Evolutionary conservation across 768 basidiomycete species (phyloP).

Genomic region (Daedalea quercina): DNA sequence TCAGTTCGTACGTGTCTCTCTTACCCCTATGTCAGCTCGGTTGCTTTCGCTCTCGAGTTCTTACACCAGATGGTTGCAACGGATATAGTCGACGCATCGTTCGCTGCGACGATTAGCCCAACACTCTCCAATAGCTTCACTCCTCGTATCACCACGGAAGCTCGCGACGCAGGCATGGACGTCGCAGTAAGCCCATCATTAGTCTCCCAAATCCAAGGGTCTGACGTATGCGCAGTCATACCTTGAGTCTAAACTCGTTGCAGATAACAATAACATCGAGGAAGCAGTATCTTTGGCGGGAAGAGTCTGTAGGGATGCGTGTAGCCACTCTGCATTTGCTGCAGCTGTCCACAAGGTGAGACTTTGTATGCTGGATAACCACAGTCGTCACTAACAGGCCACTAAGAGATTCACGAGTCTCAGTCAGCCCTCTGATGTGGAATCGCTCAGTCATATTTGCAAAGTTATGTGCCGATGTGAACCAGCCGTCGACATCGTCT

Average conservation of each 20-base stretch:
- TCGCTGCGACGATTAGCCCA: constrained; percentile 47
- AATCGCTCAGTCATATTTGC: constrained; percentile 65
- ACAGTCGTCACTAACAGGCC: not conserved
- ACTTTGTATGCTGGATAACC: not conserved
- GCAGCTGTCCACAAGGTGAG: constrained; percentile 51
- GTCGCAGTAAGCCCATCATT: constrained; percentile 39
- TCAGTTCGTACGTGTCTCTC: too few relatives aligned
- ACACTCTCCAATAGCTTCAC: constrained; percentile 38
- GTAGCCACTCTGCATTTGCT: constrained; percentile 53
- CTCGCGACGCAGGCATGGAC: constrained; percentile 52
- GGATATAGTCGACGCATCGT: constrained; percentile 48
- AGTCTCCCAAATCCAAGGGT: not conserved
- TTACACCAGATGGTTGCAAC: constrained; percentile 47
- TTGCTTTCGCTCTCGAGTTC: constrained; percentile 35
- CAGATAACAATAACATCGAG: constrained; percentile 35
- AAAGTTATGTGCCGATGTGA: constrained; percentile 56
- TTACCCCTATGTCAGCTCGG: not conserved
- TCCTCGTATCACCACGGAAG: constrained; percentile 48
- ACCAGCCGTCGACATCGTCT: constrained; percentile 57
- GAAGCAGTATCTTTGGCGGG: constrained; percentile 29
- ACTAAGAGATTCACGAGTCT: constrained; percentile 53
- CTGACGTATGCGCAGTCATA: constrained; percentile 35
- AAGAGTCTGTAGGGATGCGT: constrained; percentile 47
- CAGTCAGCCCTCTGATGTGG: constrained; percentile 51
- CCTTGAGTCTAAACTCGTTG: constrained; percentile 49